Percentiles rank a stretch among this genome's conserved stretches.
Conservation (phyloP, 352 stramenopile species). For the Globisporangium cystogenes region DNA sequence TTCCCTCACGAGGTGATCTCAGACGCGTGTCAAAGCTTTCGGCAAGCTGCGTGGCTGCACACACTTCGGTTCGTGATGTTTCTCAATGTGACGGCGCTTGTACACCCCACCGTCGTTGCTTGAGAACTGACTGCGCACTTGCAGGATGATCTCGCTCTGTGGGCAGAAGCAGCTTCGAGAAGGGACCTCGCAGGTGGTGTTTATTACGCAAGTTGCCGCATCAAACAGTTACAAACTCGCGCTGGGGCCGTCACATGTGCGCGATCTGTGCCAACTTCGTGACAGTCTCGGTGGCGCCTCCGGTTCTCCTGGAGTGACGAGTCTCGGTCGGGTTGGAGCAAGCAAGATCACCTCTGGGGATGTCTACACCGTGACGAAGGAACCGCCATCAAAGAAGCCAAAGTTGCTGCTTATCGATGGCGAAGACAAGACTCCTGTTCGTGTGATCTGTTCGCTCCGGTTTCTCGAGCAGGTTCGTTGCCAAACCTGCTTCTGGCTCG, state of each 20-base stretch:
- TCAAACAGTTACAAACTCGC: slow-evolving; percentile 34
- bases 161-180: slow-evolving; percentile 4
- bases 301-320: not conserved
- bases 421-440: slow-evolving; percentile 8
- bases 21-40: slow-evolving; percentile 49
- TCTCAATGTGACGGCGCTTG: not conserved
- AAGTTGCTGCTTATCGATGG: slow-evolving; percentile 11
- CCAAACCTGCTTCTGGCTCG: not conserved
- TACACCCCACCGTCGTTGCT: not conserved
- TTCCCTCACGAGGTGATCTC: slow-evolving; percentile 37
- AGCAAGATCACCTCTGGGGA: not conserved
- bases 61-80: slow-evolving; percentile 36
- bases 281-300: slow-evolving; percentile 1
- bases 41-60: slow-evolving; percentile 57
- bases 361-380: slow-evolving; percentile 5
- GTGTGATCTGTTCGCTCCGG: slow-evolving; percentile 10
- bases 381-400: slow-evolving; percentile 15
- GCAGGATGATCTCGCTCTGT: slow-evolving; percentile 17
- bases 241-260: slow-evolving; percentile 30
- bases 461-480: slow-evolving; percentile 8
- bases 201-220: slow-evolving; percentile 19
- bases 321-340: not conserved
- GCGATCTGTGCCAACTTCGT: slow-evolving; percentile 25
- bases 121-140: not conserved
- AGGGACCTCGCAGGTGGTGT: slow-evolving; percentile 9